Evolutionary conservation across 768 basidiomycete genomes (phyloP).

Genomic region (Hericium rajendrae): DNA sequence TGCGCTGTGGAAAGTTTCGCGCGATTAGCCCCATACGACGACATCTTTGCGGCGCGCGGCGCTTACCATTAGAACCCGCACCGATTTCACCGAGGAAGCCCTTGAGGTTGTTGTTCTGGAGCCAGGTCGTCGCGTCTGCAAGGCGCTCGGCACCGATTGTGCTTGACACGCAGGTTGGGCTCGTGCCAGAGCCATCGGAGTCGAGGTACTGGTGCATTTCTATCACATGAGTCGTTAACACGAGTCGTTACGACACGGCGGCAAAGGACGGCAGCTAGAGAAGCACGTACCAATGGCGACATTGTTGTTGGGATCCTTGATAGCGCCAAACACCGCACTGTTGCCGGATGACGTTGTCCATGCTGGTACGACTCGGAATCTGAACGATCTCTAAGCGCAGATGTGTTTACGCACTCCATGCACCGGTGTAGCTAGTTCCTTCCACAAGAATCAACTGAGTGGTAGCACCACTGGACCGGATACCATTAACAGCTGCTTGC

Average conservation of each 20-base stretch:
- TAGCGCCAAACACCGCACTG: slow-evolving; percentile 26
- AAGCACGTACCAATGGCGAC: slow-evolving; percentile 41
- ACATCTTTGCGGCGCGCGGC: not conserved
- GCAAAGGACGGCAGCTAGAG: not conserved
- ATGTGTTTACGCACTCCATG: slow-evolving; percentile 32
- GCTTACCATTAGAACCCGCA: slow-evolving; percentile 28
- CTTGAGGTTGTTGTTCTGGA: slow-evolving; percentile 48
- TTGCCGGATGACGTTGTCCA: slow-evolving; percentile 54
- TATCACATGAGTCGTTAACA: slow-evolving; percentile 11
- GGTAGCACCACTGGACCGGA: slow-evolving; percentile 52
- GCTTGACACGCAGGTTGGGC: slow-evolving; percentile 41
- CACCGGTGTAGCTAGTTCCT: slow-evolving; percentile 45
- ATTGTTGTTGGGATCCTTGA: slow-evolving; percentile 55
- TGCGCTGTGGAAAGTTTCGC: slow-evolving; percentile 4
- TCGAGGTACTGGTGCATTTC: slow-evolving; percentile 71
- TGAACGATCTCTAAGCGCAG: slow-evolving; percentile 2
- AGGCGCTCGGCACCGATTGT: slow-evolving; percentile 54
- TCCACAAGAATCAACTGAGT: slow-evolving; percentile 28
- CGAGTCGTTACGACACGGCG: not conserved
- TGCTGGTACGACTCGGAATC: slow-evolving; percentile 22
- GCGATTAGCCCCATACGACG: not conserved
- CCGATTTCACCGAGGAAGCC: slow-evolving; percentile 60
- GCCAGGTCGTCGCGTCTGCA: slow-evolving; percentile 46
- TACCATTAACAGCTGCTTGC: slow-evolving; percentile 60
- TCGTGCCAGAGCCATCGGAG: slow-evolving; percentile 51